Base-by-base conservation (phyloP, 768 basidiomycete species). In the Pleurotus ostreatus region DNA sequence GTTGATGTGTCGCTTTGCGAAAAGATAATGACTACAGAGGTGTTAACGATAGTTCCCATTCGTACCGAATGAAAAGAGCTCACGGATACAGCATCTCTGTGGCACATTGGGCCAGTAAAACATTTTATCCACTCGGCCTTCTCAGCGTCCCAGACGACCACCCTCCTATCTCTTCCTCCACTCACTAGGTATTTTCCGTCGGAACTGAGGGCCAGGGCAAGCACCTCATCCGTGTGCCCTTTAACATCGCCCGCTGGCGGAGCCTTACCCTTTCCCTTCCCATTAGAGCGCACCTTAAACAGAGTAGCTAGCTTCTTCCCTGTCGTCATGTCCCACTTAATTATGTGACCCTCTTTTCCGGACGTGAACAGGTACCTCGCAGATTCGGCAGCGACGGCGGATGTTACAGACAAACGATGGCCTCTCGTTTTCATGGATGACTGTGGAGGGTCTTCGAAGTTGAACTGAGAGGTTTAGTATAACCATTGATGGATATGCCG, bases 281-380 rank as follows among this genome's bases (percentile, higher is more conserved):
- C 81, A 47, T 63, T 22, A 12, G 75, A 68, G 18, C 82, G 79
- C 8, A 75, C 62, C 69, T 92, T 92, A 65, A 82, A 76, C 63
- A 87, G 82, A 1, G 79, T 80, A 8, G 74, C 69, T 1, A 80
- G 61, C 61, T 81, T 83, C 67, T 80, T 78, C 7, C 90, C 90
- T 0, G 80, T 81, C 8, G 66, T 68, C 23, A 95, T 74, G 65
- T 91, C 83, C 89, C 91, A 94, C 68, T 93, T 91, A 55, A 88
- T 79, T 65, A 99, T 92, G 11, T 80, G 77, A 1, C 96, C 97
- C 64, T 96, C 93, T 67, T 99, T 99, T 7, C 89, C 89, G 0
- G 94, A 75, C 0, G 93, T 93, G 68, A 87, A 98, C n/a, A 98
- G 79, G 65, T 81, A 82, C 54, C 77, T 78, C 12, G 80, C 85